Conservation (phyloP, 768 basidiomycete genomes). For the Tulasnella sp. region DNA sequence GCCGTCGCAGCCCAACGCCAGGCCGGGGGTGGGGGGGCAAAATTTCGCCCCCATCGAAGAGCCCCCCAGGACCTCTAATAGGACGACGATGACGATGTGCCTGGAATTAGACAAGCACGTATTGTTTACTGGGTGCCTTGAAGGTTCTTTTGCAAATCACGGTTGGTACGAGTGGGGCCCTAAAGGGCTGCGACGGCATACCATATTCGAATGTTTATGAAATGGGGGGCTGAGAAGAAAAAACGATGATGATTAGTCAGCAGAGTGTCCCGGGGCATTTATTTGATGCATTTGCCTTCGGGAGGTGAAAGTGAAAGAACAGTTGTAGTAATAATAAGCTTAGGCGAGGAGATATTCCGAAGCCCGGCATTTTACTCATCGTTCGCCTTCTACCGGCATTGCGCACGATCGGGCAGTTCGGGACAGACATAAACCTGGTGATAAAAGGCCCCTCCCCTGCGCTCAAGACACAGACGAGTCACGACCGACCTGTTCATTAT, state of each 20-base stretch:
- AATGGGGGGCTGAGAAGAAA: no score
- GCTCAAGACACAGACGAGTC: background rate
- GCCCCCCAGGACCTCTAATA: background rate
- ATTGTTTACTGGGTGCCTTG: background rate
- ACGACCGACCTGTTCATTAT: no score
- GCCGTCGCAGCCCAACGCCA: background rate
- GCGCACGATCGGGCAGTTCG: no score
- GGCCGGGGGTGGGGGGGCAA: background rate
- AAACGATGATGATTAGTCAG: background rate
- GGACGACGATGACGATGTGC: slow-evolving; percentile 1
- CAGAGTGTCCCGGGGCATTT: background rate
- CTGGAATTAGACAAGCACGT: background rate
- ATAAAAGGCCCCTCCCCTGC: background rate
- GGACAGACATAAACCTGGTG: no score
- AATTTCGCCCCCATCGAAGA: background rate
- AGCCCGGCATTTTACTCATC: background rate
- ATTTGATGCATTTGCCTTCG: no score
- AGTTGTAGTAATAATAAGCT: background rate
- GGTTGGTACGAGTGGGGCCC: background rate
- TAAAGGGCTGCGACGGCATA: background rate
- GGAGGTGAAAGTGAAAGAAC: no score
- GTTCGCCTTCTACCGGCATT: background rate
- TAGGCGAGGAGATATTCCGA: background rate
- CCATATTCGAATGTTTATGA: background rate
- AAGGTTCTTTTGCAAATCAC: background rate